A percentile compares a stretch with the other conserved stretches of the same genome.
These are phyloP conservation scores for Stereocaulon alpinum DNA, from an alignment of 495 filamentous ascomycete species.

Conservation along the genomic window DNA sequence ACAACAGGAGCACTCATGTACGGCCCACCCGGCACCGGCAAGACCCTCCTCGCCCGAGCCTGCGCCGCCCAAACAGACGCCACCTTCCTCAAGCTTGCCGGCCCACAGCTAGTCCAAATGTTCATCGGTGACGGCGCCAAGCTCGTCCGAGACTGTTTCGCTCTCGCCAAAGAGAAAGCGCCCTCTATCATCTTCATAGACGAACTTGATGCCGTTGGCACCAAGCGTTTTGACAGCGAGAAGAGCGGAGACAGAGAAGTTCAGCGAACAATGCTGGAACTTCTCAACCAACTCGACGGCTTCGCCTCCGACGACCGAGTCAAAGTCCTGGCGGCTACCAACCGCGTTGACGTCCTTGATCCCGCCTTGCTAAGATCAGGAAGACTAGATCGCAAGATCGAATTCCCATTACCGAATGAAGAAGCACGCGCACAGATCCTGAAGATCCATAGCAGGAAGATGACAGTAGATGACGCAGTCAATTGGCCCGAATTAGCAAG, in stretches of 20 bases:
- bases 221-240: constrained; percentile 97
- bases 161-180: constrained; percentile 77
- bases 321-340: constrained; percentile 97
- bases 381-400: constrained; percentile 95
- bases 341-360: constrained; percentile 95
- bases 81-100: constrained; percentile 97
- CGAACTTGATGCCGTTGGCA: constrained; percentile 93
- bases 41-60: constrained; percentile 92
- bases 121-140: constrained; percentile 99
- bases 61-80: constrained; percentile 97
- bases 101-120: constrained; percentile 99
- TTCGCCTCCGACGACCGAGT: constrained; percentile 98
- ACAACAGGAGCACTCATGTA: constrained; percentile 88
- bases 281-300: constrained; percentile 97
- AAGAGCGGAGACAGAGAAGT: constrained; percentile 98
- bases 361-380: constrained; percentile 89
- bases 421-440: constrained; percentile 96
- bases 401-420: constrained; percentile 98
- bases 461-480: constrained; percentile 86
- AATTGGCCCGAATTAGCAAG: constrained; percentile 96
- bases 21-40: constrained; percentile 90
- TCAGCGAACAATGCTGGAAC: constrained; percentile 96
- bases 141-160: constrained; percentile 86
- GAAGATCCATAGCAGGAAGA: constrained; percentile 94
- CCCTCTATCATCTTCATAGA: constrained; percentile 99